Base-by-base conservation (phyloP, 2,329 filamentous ascomycete genomes). In the Trichoderma arundinaceum region DNA sequence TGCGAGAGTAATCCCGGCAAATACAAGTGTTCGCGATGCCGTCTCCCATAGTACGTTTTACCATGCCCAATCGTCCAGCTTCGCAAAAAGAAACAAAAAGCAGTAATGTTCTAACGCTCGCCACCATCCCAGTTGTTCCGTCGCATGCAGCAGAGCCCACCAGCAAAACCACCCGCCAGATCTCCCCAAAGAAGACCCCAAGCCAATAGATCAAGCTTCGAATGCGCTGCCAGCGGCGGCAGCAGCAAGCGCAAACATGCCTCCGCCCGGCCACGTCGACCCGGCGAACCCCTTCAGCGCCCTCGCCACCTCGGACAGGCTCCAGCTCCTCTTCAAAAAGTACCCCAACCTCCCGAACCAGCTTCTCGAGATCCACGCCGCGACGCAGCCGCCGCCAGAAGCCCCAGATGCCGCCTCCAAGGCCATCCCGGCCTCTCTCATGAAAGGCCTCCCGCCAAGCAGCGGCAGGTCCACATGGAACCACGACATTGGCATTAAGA, bases 11-110 rank as follows among this genome's bases (percentile, higher is more conserved):
- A 80, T 4, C 77, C 81, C 19, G 80, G 80, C 35, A 89, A 87
- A 74, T 90, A 90, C 75, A 89, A 88, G 71, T 90, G 87, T 68
- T 79, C 84, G n/a, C 80, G 81, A 33, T 90, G 87, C 73, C 76
- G 80, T 54, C 71, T 84, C 22, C 82, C 83, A 67, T 89, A 87
- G 87, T 89, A 78, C 72, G 86, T 76, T 33, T 52, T 15, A 7
- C 19, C 9, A 19, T 17, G 5, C 22, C 17, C 49, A 7, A 3
- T 39, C 33, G 17, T 44, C 12, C 41, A 15, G 3, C 28, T 22
- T 41, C 35, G 15, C 35, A 22, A 33, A 28, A 28, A 35, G 35
- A 28, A 17, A 41, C 4, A 17, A 22, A 10, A 7, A 32, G 8
- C 4, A 46, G 32, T 5, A 38, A 38, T 13, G 3, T 28, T 46